Base-by-base conservation (phyloP, 2,329 filamentous ascomycete species). In the Xylaria sp. region DNA sequence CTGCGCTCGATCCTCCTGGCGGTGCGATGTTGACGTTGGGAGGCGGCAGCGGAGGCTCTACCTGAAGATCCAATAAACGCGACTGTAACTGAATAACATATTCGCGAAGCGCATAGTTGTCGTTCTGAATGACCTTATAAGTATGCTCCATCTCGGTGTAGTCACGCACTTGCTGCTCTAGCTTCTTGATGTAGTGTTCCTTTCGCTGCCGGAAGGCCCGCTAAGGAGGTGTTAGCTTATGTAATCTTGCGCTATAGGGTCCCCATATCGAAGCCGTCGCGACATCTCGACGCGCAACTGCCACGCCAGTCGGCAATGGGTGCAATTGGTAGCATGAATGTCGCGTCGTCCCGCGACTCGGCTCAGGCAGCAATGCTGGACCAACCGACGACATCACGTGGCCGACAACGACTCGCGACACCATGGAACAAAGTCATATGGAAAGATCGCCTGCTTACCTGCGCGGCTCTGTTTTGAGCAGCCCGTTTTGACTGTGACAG, bases 151-250 rank as follows among this genome's bases (percentile, higher is more conserved):
- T 84, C 16, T 85, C 82, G 67, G 85, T 82, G 66, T 86, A 90
- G 35, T 94, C 90, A 69, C 91, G 87, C 55, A 97, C 91, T 73
- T 97, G 91, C 72, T 94, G 89, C 76, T 99, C 94, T 5, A 99
- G 83, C 74, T 96, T 95, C 79, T 96, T 96, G 75, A 99, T 99
- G 74, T 99, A 97, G 51, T 91, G 90, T 76, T 99, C 94, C 74
- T 99, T 99, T 64, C 94, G 89, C 77, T 97, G 92, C 48, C 94
- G 90, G 76, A 99, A 99, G 48, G 94, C 94, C 73, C 94, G 86
- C 93, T 99, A 63, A 16, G 52, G 56, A 19, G 57, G 46, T 53
- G 19, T 65, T 61, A 65, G 61, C 48, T 49, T 44, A 4, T 9
- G 19, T 49, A 18, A 47, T 52, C 8, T 10, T 18, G n/a, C 30